A percentile compares a stretch with the other conserved stretches of the same genome.
phyloP scores from a whole-genome alignment of 345 rosid species.

The Fremontodendron californicum region DNA sequence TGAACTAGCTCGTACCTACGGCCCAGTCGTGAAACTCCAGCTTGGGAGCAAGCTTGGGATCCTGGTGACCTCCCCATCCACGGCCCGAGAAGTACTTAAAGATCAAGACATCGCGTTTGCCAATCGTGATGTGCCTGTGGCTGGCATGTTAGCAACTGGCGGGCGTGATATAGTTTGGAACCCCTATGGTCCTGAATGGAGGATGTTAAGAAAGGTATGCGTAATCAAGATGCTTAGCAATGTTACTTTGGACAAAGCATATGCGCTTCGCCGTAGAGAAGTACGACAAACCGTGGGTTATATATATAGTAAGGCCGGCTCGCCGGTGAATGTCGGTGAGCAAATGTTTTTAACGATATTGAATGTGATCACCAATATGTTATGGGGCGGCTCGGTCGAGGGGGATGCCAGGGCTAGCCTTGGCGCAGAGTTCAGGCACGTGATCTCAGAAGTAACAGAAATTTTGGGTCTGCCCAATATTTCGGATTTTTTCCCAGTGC shows the following conservation, averaged over 20 bases:
- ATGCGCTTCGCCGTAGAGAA: background rate
- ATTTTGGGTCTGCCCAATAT: constrained; percentile 3
- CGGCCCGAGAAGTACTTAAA: background rate
- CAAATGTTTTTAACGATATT: background rate
- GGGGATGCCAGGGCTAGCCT: background rate
- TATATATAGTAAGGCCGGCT: background rate
- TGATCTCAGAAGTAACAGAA: background rate
- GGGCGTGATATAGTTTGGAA: background rate
- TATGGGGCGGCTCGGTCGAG: background rate
- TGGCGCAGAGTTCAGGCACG: constrained; percentile 3
- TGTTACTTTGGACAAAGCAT: constrained; percentile 4
- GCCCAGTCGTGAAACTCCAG: background rate
- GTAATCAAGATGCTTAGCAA: constrained; percentile 1
- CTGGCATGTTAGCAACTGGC: background rate
- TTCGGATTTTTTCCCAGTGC: background rate
- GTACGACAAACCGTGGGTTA: background rate
- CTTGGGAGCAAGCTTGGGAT: background rate
- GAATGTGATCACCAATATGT: background rate
- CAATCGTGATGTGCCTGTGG: background rate
- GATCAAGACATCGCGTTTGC: background rate
- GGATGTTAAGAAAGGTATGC: constrained; percentile 3
- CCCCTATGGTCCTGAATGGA: constrained; percentile 3
- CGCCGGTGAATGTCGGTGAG: background rate
- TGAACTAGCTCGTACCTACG: background rate
- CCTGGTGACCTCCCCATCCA: background rate